These are phyloP conservation scores for Colletotrichum melonis DNA, from an alignment of 2,329 filamentous ascomycete genomes.

Conservation along the genomic window DNA sequence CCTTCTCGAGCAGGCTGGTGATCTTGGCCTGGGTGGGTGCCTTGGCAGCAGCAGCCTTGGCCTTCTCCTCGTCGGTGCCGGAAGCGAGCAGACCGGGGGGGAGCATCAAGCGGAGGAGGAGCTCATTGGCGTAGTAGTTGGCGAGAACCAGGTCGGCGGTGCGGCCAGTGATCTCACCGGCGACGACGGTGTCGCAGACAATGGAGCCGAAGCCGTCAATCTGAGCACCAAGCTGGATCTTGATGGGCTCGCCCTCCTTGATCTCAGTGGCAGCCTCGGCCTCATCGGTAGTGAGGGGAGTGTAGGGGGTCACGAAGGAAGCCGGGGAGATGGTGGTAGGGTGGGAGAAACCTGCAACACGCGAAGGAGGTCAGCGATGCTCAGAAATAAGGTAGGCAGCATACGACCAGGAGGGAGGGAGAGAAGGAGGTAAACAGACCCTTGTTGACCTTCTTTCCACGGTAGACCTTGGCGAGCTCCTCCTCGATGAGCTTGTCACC, in stretches of 20 bases:
- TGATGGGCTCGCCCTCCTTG: conserved; percentile 88
- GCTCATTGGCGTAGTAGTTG: conserved; percentile 95
- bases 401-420: not conserved
- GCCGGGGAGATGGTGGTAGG: conserved; percentile 95
- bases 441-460: conserved; percentile 97
- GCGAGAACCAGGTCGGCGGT: conserved; percentile 89
- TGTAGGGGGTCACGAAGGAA: conserved; percentile 96
- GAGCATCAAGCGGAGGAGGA: conserved; percentile 89
- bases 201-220: conserved; percentile 98
- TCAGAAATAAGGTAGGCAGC: conserved; percentile 32
- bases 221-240: conserved; percentile 99
- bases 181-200: conserved; percentile 91
- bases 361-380: conserved; percentile 4
- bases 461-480: conserved; percentile 95
- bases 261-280: conserved; percentile 84
- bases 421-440: conserved; percentile 61
- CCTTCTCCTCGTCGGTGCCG: conserved; percentile 94
- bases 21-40: conserved; percentile 88
- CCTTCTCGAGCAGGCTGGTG: conserved; percentile 87
- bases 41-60: conserved; percentile 87
- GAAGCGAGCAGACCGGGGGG: conserved; percentile 87
- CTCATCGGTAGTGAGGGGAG: conserved; percentile 86
- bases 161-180: conserved; percentile 78
- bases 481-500: conserved; percentile 95
- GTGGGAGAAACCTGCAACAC: conserved; percentile 81